A percentile compares a stretch with the other conserved stretches of the same genome.
Conservation (phyloP, 192 early-diverging fungal species). For the Lobosporangium transversale region DNA sequence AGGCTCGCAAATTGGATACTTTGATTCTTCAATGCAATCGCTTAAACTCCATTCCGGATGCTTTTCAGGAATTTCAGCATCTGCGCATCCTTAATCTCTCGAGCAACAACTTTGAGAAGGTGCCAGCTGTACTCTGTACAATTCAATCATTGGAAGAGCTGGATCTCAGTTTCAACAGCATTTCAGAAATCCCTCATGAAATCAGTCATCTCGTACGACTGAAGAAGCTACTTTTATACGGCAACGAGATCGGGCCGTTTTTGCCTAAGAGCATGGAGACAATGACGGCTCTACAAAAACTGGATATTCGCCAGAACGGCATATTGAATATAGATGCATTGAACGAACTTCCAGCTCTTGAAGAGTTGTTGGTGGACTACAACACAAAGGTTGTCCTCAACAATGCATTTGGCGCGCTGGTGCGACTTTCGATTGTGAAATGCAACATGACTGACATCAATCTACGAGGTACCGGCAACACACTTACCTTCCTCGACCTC, state of each 20-base stretch:
- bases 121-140: conserved; percentile 73
- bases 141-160: conserved; percentile 71
- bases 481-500: conserved; percentile 63
- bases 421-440: conserved; percentile 69
- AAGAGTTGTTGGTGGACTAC: conserved; percentile 76
- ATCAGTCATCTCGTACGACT: conserved; percentile 75
- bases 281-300: conserved; percentile 68
- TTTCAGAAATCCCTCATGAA: conserved; percentile 72
- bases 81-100: conserved; percentile 78
- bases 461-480: conserved; percentile 55
- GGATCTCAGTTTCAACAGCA: conserved; percentile 86
- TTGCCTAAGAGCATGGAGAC: conserved; percentile 72
- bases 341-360: conserved; percentile 65
- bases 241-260: conserved; percentile 76
- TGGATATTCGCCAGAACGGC: conserved; percentile 86
- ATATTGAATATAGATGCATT: conserved; percentile 73
- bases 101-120: conserved; percentile 81
- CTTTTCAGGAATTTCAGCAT: conserved; percentile 60
- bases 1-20: conserved; percentile 66
- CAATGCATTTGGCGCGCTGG: conserved; percentile 65
- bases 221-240: conserved; percentile 72
- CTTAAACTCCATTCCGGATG: conserved; percentile 74
- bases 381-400: conserved; percentile 75
- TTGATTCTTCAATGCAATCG: conserved; percentile 81
- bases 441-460: conserved; percentile 79